These are phyloP conservation scores for Curvularia verruculosa DNA, from an alignment of 2,329 filamentous ascomycete genomes.

Conservation along the genomic window DNA sequence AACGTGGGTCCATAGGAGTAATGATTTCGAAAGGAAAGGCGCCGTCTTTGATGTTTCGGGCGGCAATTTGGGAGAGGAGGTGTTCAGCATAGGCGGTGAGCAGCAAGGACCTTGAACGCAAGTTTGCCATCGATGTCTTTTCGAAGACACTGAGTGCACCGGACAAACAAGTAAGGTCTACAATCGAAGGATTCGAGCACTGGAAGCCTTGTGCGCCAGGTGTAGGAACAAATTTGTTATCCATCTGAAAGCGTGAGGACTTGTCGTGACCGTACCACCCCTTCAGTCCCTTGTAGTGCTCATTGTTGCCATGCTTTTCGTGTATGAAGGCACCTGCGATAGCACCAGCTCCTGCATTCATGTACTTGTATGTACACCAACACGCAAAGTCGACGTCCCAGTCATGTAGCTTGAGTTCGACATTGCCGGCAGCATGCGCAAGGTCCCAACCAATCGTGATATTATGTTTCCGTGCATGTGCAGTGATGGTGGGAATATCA, in stretches of 20 bases:
- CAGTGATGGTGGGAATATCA: constrained; percentile 79
- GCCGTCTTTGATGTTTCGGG: constrained; percentile 28
- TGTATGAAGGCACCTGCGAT: constrained; percentile 84
- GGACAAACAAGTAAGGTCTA: constrained; percentile 77
- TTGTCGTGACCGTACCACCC: constrained; percentile 91
- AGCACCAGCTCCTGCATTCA: constrained; percentile 81
- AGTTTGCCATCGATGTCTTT: constrained; percentile 69
- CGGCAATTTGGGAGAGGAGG: constrained; percentile 32
- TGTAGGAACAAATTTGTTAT: constrained; percentile 77
- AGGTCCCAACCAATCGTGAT: constrained; percentile 85
- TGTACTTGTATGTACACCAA: constrained; percentile 95
- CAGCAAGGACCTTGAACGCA: constrained; percentile 73
- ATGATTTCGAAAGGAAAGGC: constrained; percentile 57
- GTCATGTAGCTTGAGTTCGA: constrained; percentile 77
- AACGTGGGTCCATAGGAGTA: constrained; percentile 69
- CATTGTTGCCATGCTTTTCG: constrained; percentile 68
- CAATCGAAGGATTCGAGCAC: constrained; percentile 78
- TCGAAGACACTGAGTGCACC: constrained; percentile 76
- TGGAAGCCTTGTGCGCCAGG: constrained; percentile 81
- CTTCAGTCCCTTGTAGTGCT: constrained; percentile 68
- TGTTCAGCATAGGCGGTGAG: constrained; percentile 70
- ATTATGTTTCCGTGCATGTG: constrained; percentile 71
- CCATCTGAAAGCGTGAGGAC: constrained; percentile 79
- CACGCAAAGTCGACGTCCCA: constrained; percentile 90
- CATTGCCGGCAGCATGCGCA: constrained; percentile 84